phyloP scores from a whole-genome alignment of 495 filamentous ascomycete genomes.

The Viridothelium virens region DNA sequence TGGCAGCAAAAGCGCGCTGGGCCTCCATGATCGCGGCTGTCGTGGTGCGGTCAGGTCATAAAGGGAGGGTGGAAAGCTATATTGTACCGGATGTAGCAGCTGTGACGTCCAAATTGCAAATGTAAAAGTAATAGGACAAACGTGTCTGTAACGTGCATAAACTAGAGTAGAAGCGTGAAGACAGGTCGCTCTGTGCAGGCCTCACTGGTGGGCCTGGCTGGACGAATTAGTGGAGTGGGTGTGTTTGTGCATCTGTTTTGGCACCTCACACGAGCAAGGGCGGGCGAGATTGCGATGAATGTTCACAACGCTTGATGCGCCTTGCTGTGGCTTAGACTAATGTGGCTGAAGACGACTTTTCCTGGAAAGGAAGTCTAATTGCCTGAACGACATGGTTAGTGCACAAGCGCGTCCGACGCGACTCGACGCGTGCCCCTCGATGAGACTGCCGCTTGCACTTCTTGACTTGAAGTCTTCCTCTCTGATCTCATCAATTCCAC shows the following conservation, averaged over 20 bases:
- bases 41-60: neutral
- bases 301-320: neutral
- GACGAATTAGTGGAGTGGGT: neutral
- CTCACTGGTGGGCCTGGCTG: neutral
- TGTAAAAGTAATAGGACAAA: neutral
- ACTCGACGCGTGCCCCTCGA: neutral
- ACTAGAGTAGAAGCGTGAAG: too few relatives aligned
- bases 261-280: constrained; percentile 8
- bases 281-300: constrained; percentile 10
- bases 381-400: neutral
- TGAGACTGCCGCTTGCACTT: neutral
- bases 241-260: constrained; percentile 6
- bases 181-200: too few relatives aligned
- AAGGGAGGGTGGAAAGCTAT: neutral
- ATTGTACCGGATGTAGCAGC: neutral
- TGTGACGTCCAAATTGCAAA: neutral
- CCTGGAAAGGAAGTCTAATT: neutral
- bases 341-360: neutral
- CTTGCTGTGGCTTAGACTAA: neutral
- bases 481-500: neutral
- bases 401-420: constrained; percentile 4
- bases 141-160: neutral
- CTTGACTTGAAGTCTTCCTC: neutral
- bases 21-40: neutral
- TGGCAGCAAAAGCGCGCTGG: constrained; percentile 5